Conservation (phyloP, 352 stramenopile genomes). For the Phytophthora colocasiae region DNA sequence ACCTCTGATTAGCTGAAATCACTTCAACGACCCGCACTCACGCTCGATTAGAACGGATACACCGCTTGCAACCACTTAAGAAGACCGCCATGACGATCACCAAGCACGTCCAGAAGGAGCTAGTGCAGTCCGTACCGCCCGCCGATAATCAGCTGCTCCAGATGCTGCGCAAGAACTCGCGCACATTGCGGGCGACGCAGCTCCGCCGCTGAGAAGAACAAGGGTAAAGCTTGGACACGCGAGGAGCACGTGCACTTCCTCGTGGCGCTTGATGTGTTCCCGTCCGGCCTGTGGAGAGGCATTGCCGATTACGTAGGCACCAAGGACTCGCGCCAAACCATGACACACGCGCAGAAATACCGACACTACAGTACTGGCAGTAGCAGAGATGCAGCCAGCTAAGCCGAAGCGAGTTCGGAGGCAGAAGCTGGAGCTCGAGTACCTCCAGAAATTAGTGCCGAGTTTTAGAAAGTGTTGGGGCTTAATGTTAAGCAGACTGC, state of each 20-base stretch:
- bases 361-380: constrained; percentile 32
- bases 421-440: too few species aligned
- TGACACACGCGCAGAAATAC: constrained; percentile 86
- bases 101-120: constrained; percentile 63
- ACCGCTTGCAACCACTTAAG: neutral
- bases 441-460: too few species aligned
- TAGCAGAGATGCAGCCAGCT: too few species aligned
- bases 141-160: constrained; percentile 37
- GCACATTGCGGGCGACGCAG: constrained; percentile 12
- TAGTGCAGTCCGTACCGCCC: constrained; percentile 49
- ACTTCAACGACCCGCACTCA: constrained; percentile 20
- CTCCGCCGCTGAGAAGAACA: constrained; percentile 50
- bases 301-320: constrained; percentile 67
- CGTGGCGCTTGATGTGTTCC: constrained; percentile 59
- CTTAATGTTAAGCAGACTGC: too few species aligned
- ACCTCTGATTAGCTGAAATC: constrained; percentile 4
- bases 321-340: constrained; percentile 93
- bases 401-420: too few species aligned
- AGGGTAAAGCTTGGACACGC: constrained; percentile 62
- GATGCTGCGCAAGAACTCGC: constrained; percentile 26
- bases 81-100: constrained; percentile 55
- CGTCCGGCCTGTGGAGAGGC: constrained; percentile 65
- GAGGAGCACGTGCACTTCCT: constrained; percentile 69
- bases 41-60: neutral
- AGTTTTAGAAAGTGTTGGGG: too few species aligned